Evolutionary conservation across 768 basidiomycete species (phyloP), one percentile per base, ranked within the genome.

Genomic region (Daedaleopsis nitida): DNA sequence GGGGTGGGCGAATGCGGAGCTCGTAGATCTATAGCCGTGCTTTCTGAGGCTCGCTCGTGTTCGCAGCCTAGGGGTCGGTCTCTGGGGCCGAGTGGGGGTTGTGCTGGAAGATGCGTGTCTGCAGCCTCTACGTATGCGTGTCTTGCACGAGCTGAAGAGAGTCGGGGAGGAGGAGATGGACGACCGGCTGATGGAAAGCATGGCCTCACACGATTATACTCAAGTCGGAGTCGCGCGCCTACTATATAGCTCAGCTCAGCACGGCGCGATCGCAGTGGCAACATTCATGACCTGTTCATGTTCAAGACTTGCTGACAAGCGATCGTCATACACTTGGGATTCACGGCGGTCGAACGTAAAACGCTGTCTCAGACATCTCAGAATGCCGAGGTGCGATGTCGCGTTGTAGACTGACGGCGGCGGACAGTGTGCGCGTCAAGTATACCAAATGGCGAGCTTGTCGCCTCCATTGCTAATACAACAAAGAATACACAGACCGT

Each of bases 401-500:
- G 27, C 3, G 27, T 32, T 7, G 27, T 32, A 3, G 27, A 32
- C 27, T n/a, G n/a, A 32, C 27, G 27, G 27, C 3, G 3, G 27
- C 27, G 27, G n/a, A n/a, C n/a, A 32, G 27, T 32, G 27, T 32
- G n/a, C n/a, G n/a, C n/a, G 27, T 32, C 27, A 32, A 32, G 27
- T 32, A 32, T n/a, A n/a, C n/a, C n/a, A 52, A 61, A 48, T 52
- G 34, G 35, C 37, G 32, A 60, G 59, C 59, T 32, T 43, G 23
- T 34, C 60, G 55, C 60, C 45, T 57, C 45, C 37, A 62, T 62
- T 57, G 51, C 55, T 57, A 55, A 23, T 63, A 63, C 62, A 63
- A 63, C 62, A 63, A 21, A 52, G 27, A 49, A 23, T 38, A 27
- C 52, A 38, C 23, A 44, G 55, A 47, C 43, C 21, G 32, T 57